A percentile compares a stretch with the other conserved stretches of the same genome.
Evolutionary conservation across 208 protist species (phyloP).

Genomic region (Leishmania braziliensis): DNA sequence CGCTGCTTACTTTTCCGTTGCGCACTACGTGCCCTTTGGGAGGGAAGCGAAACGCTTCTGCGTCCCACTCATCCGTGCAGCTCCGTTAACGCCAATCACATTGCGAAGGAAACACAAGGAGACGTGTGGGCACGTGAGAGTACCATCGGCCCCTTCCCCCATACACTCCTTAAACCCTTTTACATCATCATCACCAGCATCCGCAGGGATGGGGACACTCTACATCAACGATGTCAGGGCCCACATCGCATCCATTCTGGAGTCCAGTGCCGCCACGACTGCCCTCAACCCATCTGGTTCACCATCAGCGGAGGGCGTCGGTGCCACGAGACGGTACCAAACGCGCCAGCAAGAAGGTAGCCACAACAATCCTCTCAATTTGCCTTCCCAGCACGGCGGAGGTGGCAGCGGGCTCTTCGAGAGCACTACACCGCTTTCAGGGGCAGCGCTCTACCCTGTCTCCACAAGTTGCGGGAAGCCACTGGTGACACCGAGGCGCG

Average conservation of each 20-base stretch:
- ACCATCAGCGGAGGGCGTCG: background rate
- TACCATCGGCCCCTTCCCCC: background rate
- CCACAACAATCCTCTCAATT: background rate
- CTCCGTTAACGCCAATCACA: background rate
- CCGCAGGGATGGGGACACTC: background rate
- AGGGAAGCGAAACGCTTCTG: background rate
- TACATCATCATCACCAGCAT: background rate
- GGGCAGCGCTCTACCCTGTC: conserved; percentile 1
- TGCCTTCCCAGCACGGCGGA: background rate
- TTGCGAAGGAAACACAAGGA: background rate
- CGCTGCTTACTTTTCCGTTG: background rate
- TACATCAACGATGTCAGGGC: conserved; percentile 1
- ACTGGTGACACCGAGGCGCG: background rate
- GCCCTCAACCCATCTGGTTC: background rate
- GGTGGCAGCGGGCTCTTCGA: background rate
- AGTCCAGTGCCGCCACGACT: background rate
- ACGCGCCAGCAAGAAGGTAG: background rate
- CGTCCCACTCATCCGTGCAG: background rate
- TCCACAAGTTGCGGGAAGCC: conserved; percentile 1
- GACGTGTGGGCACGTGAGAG: background rate
- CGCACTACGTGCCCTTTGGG: background rate
- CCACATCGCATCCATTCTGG: conserved; percentile 1
- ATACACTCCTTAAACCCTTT: background rate
- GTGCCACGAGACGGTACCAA: background rate
- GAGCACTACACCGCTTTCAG: background rate